These are phyloP conservation scores for Claviceps capensis DNA, from an alignment of 2,329 filamentous ascomycete species.

Conservation along the genomic window DNA sequence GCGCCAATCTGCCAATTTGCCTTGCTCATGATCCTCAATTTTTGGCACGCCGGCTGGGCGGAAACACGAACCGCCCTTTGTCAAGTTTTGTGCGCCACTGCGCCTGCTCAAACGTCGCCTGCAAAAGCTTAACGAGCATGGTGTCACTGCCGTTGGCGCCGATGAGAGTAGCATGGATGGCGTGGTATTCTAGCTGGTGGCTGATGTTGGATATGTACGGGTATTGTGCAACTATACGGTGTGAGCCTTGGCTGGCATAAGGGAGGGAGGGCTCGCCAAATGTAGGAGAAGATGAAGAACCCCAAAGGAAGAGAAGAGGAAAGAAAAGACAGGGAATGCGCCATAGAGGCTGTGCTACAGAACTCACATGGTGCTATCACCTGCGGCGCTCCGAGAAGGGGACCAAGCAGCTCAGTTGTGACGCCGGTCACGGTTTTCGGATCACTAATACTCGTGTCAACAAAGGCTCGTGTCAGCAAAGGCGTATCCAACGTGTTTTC, in stretches of 20 bases:
- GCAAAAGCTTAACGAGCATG: slow-evolving; percentile 14
- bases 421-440: slow-evolving; percentile 12
- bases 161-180: slow-evolving; percentile 18
- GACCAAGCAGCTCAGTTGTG: slow-evolving; percentile 14
- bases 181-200: slow-evolving; percentile 14
- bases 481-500: background rate
- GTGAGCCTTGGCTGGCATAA: background rate
- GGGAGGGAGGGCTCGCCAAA: background rate
- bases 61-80: slow-evolving; percentile 17
- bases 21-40: background rate
- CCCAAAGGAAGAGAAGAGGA: background rate
- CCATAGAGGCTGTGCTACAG: background rate
- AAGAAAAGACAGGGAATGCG: background rate
- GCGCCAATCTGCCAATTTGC: background rate
- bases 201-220: slow-evolving; percentile 18
- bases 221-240: slow-evolving; percentile 15
- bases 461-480: background rate
- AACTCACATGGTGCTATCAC: slow-evolving; percentile 22
- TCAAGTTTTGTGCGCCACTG: slow-evolving; percentile 16
- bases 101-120: slow-evolving; percentile 15
- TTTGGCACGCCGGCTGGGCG: slow-evolving; percentile 6
- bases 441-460: background rate
- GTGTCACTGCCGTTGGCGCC: slow-evolving; percentile 15
- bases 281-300: background rate
- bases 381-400: slow-evolving; percentile 17